phyloP scores from a whole-genome alignment of 768 basidiomycete species.

The Phallus indusiatus region DNA sequence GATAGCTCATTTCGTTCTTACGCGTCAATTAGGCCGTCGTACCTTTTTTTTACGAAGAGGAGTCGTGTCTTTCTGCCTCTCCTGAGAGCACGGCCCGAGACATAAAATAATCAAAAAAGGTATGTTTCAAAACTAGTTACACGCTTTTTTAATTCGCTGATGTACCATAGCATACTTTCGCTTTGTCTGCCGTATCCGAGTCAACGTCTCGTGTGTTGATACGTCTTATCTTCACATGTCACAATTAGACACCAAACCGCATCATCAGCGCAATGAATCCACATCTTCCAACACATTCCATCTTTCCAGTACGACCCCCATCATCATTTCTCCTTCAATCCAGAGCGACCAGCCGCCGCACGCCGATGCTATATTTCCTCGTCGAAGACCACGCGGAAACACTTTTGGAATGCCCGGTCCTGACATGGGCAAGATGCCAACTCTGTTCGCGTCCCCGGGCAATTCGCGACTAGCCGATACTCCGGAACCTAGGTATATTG shows the following conservation, averaged over 20 bases:
- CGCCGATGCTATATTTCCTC: conserved; percentile 39
- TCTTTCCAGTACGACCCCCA: not conserved
- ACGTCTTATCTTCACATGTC: not conserved
- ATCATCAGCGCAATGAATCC: not conserved
- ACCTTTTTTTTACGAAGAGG: too few relatives aligned
- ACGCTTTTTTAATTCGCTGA: not conserved
- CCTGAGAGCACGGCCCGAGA: too few relatives aligned
- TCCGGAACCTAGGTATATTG: not conserved
- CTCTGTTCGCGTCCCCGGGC: not conserved
- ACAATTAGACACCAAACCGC: not conserved
- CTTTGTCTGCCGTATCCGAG: not conserved
- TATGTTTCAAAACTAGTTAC: too few relatives aligned
- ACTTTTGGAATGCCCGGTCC: not conserved
- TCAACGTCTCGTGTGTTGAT: not conserved
- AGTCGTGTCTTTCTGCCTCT: too few relatives aligned
- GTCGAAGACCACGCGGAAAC: conserved; percentile 2
- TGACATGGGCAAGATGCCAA: not conserved
- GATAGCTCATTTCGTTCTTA: too few relatives aligned
- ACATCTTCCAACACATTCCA: not conserved
- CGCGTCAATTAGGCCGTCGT: too few relatives aligned
- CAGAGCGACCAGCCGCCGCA: not conserved
- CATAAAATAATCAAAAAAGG: too few relatives aligned
- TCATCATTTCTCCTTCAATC: not conserved
- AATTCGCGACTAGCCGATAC: not conserved
- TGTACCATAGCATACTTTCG: not conserved